Base-by-base conservation (phyloP, 139 green algal genomes). In the Volvox reticuliferus region DNA sequence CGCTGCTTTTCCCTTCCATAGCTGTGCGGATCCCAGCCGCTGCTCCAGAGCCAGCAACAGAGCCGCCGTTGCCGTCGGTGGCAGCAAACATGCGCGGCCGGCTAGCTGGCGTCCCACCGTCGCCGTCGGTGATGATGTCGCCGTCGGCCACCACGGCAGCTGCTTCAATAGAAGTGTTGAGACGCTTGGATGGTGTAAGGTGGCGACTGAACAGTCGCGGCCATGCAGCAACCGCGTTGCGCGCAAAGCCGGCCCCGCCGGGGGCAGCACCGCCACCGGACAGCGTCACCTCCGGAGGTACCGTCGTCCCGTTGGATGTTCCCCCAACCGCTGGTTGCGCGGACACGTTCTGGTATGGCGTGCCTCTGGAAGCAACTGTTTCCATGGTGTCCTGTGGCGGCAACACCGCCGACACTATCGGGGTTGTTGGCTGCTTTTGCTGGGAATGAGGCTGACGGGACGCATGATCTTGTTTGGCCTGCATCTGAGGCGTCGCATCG, bases 161-260 rank as follows among this genome's bases (percentile, higher is more conserved):
- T 28, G 65, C 65, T 73, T 16, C 79, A 44, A 5, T 55, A n/a
- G 50, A 22, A 24, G 50, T 30, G 50, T 30, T 55, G 79, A 26
- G 35, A 18, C 32, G 67, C 35, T 88, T 88, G 67, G 22, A n/a
- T 28, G 83, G 67, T 16, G 83, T 80, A 1, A 88, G 67, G 67
- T 80, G 83, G 2, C 83, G 35, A 65, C 83, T 88, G 35, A 88
- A 88, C 22, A 88, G 83, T 36, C 36, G 32, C 75, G 75, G 75
- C 75, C 75, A 81, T 19, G 75, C 75, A 20, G 6, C 75, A 19
- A 30, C 32, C 9, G 50, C 75, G 75, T 81, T 81, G 75, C 33
- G 75, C 30, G 63, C 82, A 21, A 61, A 22, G 3, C 62, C 63
- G 19, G 82, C 32, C 0, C 16, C 33, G 76, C 76, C 76, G 76